phyloP scores from a whole-genome alignment of 345 rosid genomes.

The Eucalyptus albens region DNA sequence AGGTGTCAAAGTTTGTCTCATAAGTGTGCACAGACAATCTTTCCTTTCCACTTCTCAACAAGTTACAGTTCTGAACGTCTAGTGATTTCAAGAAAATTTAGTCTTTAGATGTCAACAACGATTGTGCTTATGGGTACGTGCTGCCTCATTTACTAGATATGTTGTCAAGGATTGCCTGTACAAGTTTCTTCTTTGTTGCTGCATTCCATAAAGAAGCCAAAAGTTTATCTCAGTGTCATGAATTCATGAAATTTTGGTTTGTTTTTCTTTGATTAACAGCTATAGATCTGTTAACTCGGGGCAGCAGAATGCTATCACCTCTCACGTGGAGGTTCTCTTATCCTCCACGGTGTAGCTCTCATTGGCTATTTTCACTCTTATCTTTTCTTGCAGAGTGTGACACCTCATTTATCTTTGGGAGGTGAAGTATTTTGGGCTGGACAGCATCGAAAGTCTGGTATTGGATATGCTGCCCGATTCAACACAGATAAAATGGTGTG shows the following conservation, averaged over 20 bases:
- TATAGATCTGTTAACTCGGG: not conserved
- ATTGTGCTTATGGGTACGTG: not conserved
- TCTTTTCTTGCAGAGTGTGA: slow-evolving; percentile 52
- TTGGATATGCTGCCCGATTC: slow-evolving; percentile 92
- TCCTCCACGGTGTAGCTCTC: not conserved
- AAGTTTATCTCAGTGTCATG: not conserved
- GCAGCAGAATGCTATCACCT: not conserved
- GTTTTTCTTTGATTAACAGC: not conserved
- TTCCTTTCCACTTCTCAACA: not conserved
- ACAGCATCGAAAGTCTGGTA: slow-evolving; percentile 88
- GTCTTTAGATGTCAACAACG: not conserved
- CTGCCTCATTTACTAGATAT: not conserved
- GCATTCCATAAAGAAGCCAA: not conserved
- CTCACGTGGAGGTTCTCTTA: not conserved
- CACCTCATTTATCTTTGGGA: slow-evolving; percentile 64
- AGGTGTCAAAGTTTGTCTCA: not conserved
- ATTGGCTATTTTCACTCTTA: not conserved
- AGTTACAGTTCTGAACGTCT: not conserved
- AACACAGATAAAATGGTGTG: slow-evolving; percentile 91
- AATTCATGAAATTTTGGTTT: not conserved
- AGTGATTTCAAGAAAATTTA: not conserved
- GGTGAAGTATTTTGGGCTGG: slow-evolving; percentile 98
- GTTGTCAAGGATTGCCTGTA: not conserved
- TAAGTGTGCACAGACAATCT: not conserved
- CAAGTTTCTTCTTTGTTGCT: not conserved